A percentile compares a stretch with the other conserved stretches of the same genome.
Conservation (phyloP, 805 yeast species). For the Metahyphopichia silvanorum region DNA sequence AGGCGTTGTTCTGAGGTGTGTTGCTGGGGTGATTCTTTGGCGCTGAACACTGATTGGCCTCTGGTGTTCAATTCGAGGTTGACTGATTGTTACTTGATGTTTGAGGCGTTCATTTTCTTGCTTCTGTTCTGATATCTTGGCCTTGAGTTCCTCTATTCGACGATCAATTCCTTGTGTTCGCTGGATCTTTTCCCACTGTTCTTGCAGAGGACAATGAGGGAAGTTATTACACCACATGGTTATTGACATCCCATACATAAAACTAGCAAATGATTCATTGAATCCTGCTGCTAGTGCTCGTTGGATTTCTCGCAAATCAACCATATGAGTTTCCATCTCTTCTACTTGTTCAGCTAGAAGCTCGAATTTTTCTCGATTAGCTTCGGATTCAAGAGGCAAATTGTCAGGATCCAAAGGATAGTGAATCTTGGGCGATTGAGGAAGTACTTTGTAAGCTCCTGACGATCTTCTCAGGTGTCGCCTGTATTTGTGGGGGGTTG, state of each 20-base stretch:
- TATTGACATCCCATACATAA: constrained; percentile 74
- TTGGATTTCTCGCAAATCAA: constrained; percentile 57
- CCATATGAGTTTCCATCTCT: constrained; percentile 58
- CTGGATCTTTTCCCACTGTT: constrained; percentile 29
- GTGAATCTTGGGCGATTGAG: constrained; percentile 44
- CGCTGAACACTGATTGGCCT: constrained; percentile 1
- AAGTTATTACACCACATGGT: constrained; percentile 90
- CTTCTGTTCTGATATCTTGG: constrained; percentile 15
- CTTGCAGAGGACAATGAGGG: constrained; percentile 36
- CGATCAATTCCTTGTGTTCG: constrained; percentile 16
- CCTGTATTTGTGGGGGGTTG: constrained; percentile 9
- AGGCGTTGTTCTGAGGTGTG: not conserved
- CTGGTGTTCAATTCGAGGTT: constrained; percentile 2
- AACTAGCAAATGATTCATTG: constrained; percentile 76
- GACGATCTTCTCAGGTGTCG: constrained; percentile 30
- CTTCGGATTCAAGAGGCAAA: constrained; percentile 41
- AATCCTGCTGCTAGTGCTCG: constrained; percentile 55
- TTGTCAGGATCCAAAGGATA: constrained; percentile 39
- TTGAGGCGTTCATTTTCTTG: constrained; percentile 22
- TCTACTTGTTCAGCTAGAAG: constrained; percentile 47
- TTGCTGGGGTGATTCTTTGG: constrained; percentile 1
- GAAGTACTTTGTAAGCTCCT: constrained; percentile 28
- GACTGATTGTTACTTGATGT: constrained; percentile 9
- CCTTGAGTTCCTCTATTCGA: constrained; percentile 18
- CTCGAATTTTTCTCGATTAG: constrained; percentile 38